A percentile compares a stretch with the other conserved stretches of the same genome.
These are phyloP conservation scores for Galerina marginata DNA, from an alignment of 768 basidiomycete genomes.

Conservation along the genomic window DNA sequence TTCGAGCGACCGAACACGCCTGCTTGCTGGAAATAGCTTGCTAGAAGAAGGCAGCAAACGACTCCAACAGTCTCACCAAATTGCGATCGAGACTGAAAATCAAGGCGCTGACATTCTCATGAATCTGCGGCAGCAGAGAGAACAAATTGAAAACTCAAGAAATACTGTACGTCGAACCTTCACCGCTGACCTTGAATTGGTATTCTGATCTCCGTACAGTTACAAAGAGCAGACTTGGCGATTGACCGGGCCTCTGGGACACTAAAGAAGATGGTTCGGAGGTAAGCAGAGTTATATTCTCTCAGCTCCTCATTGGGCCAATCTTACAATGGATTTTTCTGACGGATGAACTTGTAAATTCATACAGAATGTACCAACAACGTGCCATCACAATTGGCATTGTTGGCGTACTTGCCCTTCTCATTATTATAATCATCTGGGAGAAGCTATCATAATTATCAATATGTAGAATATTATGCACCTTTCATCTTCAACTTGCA, in stretches of 20 bases:
- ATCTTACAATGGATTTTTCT: constrained; percentile 40
- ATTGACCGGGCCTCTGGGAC: constrained; percentile 93
- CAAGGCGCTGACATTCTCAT: constrained; percentile 92
- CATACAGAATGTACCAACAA: constrained; percentile 95
- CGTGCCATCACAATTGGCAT: constrained; percentile 87
- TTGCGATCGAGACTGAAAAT: constrained; percentile 96
- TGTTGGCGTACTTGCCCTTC: constrained; percentile 80
- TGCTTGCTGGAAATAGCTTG: constrained; percentile 78
- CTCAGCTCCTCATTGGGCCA: constrained; percentile 15
- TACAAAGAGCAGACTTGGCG: constrained; percentile 83
- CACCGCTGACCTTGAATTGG: not conserved
- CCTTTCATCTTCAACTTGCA: not conserved
- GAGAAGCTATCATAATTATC: constrained; percentile 58
- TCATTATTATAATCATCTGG: constrained; percentile 84
- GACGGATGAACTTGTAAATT: constrained; percentile 12
- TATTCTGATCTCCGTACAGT: constrained; percentile 45
- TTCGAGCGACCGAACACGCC: constrained; percentile 74
- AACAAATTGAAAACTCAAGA: constrained; percentile 92
- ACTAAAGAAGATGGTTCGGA: constrained; percentile 92
- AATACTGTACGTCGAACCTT: constrained; percentile 67
- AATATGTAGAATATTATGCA: not conserved
- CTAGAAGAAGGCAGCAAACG: constrained; percentile 86
- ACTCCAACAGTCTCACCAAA: constrained; percentile 87
- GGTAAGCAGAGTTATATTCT: constrained; percentile 56
- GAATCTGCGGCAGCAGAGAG: constrained; percentile 85